Conservation (phyloP, 192 early-diverging fungal species). For the Coemansia sp. region DNA sequence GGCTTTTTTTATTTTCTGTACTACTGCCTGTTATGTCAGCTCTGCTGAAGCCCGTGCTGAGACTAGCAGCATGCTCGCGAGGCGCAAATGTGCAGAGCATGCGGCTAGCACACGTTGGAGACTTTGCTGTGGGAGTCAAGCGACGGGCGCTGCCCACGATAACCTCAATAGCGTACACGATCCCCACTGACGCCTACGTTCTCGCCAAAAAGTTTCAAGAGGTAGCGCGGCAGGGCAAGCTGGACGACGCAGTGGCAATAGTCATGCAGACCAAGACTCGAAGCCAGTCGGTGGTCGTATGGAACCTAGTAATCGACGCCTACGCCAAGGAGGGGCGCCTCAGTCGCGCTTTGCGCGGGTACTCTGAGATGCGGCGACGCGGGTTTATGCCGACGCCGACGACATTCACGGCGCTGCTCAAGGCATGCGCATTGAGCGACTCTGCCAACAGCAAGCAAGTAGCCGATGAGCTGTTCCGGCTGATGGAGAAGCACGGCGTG, state of each 20-base stretch:
- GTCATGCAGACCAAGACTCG: conserved; percentile 45
- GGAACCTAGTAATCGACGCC: conserved; percentile 54
- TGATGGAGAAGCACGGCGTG: conserved; percentile 13
- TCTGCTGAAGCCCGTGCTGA: neutral
- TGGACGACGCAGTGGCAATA: conserved; percentile 54
- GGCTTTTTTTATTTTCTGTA: neutral
- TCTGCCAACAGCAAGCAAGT: conserved; percentile 31
- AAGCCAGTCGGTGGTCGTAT: conserved; percentile 41
- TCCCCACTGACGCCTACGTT: conserved; percentile 44
- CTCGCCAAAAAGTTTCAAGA: conserved; percentile 50
- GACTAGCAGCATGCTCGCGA: neutral
- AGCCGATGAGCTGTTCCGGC: conserved; percentile 28
- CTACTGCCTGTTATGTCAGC: neutral
- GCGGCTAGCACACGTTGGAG: neutral
- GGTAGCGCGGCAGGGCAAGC: conserved; percentile 30
- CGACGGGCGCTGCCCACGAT: conserved; percentile 45
- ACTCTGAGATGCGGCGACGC: conserved; percentile 48
- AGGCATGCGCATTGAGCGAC: conserved; percentile 36
- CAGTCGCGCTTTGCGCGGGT: conserved; percentile 39
- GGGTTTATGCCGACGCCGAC: conserved; percentile 44
- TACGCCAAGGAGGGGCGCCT: conserved; percentile 46
- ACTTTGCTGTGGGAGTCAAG: conserved; percentile 21
- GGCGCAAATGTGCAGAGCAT: neutral
- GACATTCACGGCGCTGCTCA: conserved; percentile 46
- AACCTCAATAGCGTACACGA: conserved; percentile 47